Evolutionary conservation across 352 stramenopile genomes (phyloP), one percentile per base, ranked within the genome.

Genomic region (Phytophthora colocasiae): DNA sequence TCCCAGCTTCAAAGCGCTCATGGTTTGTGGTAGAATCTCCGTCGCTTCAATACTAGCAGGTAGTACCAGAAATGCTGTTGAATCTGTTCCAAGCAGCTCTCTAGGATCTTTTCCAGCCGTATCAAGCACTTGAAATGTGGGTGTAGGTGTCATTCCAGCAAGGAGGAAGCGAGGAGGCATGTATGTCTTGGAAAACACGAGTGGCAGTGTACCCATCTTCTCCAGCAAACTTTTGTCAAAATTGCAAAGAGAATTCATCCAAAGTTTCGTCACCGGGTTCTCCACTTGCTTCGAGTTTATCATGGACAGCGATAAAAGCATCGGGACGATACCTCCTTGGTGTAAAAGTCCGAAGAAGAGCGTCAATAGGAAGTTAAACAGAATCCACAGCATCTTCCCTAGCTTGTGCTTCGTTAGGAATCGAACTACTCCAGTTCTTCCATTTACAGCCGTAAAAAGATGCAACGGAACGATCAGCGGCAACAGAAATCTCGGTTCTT

Each of bases 401-500:
- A 69, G 31, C 29, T 60, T 61, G 26, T 52, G 56, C 11, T 41
- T 67, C 15, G 69, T 69, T 26, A 69, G 11, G 27, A 78, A 76
- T 7, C 53, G 51, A 50, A 60, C 36, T 22, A 63, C 45, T 2
- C 66, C 57, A 27, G 34, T 52, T 50, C 48, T 66, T 12, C 51
- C 66, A 49, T 38, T 60, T 29, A 73, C 38, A 27, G 68, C 71
- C 22, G 69, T 67, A 51, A 86, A 89, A 14, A 96, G 52, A 29
- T 93, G 77, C 26, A 98, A 70, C 22, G 94, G 93, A 6, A 98
- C 70, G 8, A 97, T 44, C 7, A 92, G 66, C 8, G 94, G 94
- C 2, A 98, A 57, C 38, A 98, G 58, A 58, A 98, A 98, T 48
- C 96, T 84, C 17, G 93, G 88, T 73, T 98, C 94, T 75, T 98